These are phyloP conservation scores for Antitrichia curtipendula DNA, from an alignment of 225 moss, liverwort and hornwort species.

Conservation along the genomic window DNA sequence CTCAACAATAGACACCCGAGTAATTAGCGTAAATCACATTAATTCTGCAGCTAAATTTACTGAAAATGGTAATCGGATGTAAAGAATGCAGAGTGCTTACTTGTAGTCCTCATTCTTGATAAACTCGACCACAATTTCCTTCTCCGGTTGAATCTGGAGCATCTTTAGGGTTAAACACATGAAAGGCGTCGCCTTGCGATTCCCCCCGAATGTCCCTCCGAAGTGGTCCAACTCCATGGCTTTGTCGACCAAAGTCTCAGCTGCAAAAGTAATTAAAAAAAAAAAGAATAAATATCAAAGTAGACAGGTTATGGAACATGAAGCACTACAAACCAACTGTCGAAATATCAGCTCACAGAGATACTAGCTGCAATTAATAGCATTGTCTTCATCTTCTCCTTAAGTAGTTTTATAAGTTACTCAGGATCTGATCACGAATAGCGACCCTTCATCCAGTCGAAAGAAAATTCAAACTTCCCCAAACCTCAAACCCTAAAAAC, in stretches of 20 bases:
- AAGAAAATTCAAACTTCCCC: background rate
- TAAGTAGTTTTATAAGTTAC: background rate
- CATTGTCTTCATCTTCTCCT: background rate
- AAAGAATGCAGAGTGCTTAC: conserved; percentile 5
- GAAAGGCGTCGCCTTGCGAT: conserved; percentile 95
- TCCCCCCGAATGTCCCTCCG: conserved; percentile 95
- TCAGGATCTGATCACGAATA: background rate
- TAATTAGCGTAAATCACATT: background rate
- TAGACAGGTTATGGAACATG: background rate
- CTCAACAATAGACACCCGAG: background rate
- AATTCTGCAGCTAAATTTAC: background rate
- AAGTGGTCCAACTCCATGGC: conserved; percentile 99
- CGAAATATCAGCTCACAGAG: background rate
- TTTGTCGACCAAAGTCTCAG: conserved; percentile 97
- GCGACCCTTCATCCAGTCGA: background rate
- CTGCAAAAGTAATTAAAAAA: conserved; percentile 27
- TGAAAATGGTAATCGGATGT: background rate
- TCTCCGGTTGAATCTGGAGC: conserved; percentile 99
- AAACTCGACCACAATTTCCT: conserved; percentile 98
- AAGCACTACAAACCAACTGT: background rate
- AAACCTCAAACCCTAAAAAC: background rate
- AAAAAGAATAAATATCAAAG: background rate
- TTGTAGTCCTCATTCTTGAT: conserved; percentile 99
- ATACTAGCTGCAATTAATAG: background rate
- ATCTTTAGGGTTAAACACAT: conserved; percentile 99